Base-by-base conservation (phyloP, 139 green algal genomes). In the Micromonas pusilla region DNA sequence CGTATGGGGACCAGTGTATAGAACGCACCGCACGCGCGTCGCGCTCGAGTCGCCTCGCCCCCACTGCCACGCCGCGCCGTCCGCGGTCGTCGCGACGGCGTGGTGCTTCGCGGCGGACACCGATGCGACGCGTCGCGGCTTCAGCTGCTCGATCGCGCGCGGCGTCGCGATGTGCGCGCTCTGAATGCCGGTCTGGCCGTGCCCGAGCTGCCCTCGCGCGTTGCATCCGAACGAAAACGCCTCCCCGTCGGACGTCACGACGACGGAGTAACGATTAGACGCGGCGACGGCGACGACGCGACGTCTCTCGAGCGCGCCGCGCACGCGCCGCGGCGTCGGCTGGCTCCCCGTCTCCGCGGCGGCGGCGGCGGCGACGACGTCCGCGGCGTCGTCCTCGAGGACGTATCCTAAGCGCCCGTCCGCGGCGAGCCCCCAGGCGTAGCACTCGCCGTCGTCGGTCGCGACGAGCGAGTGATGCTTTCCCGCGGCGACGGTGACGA, bases 401-500 rank as follows among this genome's bases (percentile, higher is more conserved):
- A 52, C 6, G 67, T 75, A 32, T 20, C 32, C 33, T 4, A 74
- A 4, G n/a, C 60, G 87, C 9, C 84, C 90, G 36, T 95, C 91
- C 0, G 83, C 66, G 25, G 83, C 78, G 76, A 96, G 91, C 6
- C 94, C 94, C 91, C 92, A 98, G 0, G 87, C 89, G 68, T 78
- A 93, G 6, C 93, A 83, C 38, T 97, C 93, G 0, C 94, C 94
- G 2, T 88, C 83, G 0, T 82, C 73, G 0, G 86, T 93, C 52
- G 96, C 82, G 52, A 84, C 90, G 30, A 97, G 77, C 0, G 89
- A 95, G 85, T 98, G 94, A 2, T 89, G 86, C 86, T 98, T 98
- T 39, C 93, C 90, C 6, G 89, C 86, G 2, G 90, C 87, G 20
- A 94, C 84, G 0, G 79, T 82, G 21, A 84, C 54, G 72, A 98